These are phyloP conservation scores for Kwoniella europaea DNA, from an alignment of 768 basidiomycete genomes.

Conservation along the genomic window DNA sequence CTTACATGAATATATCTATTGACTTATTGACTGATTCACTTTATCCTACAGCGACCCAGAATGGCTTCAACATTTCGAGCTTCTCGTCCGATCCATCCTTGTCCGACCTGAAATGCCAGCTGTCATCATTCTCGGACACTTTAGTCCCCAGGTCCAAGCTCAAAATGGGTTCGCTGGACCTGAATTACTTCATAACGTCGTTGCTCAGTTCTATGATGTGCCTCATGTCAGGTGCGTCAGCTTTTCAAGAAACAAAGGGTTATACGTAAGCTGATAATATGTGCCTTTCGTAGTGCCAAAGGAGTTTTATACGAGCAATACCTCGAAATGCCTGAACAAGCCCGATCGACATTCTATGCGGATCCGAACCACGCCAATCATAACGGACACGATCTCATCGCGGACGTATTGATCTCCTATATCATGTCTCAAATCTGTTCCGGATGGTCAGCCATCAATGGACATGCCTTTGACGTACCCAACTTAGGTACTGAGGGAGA, in stretches of 20 bases:
- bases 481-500: constrained; percentile 60
- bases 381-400: constrained; percentile 78
- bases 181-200: constrained; percentile 84
- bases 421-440: constrained; percentile 86
- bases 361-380: constrained; percentile 83
- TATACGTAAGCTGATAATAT: neutral
- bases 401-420: constrained; percentile 90
- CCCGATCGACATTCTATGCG: constrained; percentile 72
- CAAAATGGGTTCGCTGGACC: constrained; percentile 84
- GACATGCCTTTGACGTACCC: constrained; percentile 69
- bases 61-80: constrained; percentile 83
- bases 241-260: neutral
- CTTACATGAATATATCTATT: neutral
- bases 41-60: constrained; percentile 66
- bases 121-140: constrained; percentile 92
- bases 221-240: constrained; percentile 75
- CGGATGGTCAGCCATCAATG: constrained; percentile 76
- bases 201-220: constrained; percentile 96
- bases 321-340: constrained; percentile 69
- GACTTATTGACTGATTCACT: neutral
- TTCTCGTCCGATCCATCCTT: constrained; percentile 88
- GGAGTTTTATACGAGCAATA: constrained; percentile 80
- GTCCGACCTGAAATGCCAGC: constrained; percentile 89
- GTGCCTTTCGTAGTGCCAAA: constrained; percentile 66
- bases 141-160: constrained; percentile 80